These are phyloP conservation scores for Pelargonium myrrhifolium DNA, from an alignment of 441 rosid genomes.

Conservation along the genomic window DNA sequence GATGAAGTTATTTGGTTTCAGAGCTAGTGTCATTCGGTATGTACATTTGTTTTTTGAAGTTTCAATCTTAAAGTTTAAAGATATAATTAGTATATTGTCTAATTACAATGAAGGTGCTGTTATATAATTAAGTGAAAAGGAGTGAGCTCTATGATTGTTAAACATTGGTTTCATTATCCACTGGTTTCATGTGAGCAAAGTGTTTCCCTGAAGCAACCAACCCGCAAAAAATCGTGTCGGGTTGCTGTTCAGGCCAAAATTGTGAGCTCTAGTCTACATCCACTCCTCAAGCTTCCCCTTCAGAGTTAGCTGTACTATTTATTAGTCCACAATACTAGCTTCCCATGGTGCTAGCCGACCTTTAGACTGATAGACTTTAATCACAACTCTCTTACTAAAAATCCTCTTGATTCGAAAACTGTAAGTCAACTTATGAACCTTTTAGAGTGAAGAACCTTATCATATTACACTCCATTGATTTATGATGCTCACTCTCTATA, in stretches of 20 bases:
- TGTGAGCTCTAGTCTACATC: background rate
- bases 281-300: background rate
- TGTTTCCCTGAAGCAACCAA: background rate
- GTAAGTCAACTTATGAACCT: too few species aligned
- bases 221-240: too few species aligned
- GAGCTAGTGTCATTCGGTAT: conserved; percentile 70
- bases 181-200: background rate
- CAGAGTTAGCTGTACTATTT: background rate
- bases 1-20: conserved; percentile 75
- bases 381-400: too few species aligned
- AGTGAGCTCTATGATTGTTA: too few species aligned
- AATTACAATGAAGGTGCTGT: background rate
- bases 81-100: background rate
- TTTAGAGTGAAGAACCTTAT: too few species aligned
- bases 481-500: too few species aligned
- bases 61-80: background rate
- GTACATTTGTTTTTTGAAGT: conserved; percentile 11
- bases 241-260: too few species aligned
- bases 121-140: background rate
- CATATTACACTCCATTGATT: too few species aligned
- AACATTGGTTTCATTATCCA: background rate
- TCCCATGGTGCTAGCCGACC: background rate
- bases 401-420: background rate
- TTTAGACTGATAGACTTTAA: too few species aligned
- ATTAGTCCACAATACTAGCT: background rate